Base-by-base conservation (phyloP, 2,329 filamentous ascomycete genomes). In the Apiospora marii region DNA sequence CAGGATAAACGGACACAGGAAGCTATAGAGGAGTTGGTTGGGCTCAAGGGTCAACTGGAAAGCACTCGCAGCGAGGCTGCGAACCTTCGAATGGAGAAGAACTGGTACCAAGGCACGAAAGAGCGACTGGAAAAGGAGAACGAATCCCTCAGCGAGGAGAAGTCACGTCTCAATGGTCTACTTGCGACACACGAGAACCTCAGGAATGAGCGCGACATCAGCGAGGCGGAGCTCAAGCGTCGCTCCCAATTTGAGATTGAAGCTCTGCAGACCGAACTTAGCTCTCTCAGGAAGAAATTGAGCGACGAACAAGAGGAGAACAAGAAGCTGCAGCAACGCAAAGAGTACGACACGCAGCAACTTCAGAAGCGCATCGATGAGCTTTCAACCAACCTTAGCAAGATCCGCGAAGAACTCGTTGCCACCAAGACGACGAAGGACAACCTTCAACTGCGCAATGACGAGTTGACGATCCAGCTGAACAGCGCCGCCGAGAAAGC, bases 71-170 rank as follows among this genome's bases (percentile, higher is more conserved):
- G 94, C 75, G 96, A 99, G 81, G 94, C 92, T 71, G 92, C 95
- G 22, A 98, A 98, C 79, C 89, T 98, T 46, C 98, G 97, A 82
- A 95, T 96, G 0, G 96, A 98, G 82, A 98, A 98, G 84, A 93
- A 94, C 49, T 87, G 99, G 13, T 98, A 94, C 93, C 97, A 96
- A 84, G 94, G 93, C 72, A 97, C 98, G 46, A 95, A 98, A 80
- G 92, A 93, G 75, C 92, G 97, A 70, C 87, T 98, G 61, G 93
- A 90, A 74, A 94, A 96, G 78, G 95, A 98, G 79, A 98, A 96
- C 75, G 94, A 98, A 79, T 90, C 85, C 27, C 86, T 98, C 16
- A 88, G 93, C 58, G 94, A 97, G 73, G 96, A 99, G 81, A 93
- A 95, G 75, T 90, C 92, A 67, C 90, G 95, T 43, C 88, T 98